Base-by-base conservation (phyloP, 371 early-diverging fungal species). In the Syncephalis plumigaleata region DNA sequence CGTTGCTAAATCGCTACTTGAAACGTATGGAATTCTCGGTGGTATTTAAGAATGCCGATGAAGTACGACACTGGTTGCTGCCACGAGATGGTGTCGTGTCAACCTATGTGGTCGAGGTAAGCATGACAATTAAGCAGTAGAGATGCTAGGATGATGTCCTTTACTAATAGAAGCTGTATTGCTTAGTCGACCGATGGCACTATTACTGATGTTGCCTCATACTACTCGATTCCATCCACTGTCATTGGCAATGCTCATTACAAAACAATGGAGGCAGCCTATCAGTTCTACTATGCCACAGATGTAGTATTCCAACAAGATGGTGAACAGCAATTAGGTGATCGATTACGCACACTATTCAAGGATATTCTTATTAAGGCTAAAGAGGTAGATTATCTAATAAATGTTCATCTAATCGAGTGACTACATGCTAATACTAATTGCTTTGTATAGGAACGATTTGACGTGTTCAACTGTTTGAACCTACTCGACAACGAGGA, bases 391-490 rank as follows among this genome's bases (percentile, higher is more conserved):
- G 0, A 3, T 50, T 22, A 37, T 50, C 48, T 39, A 21, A 20
- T 39, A n/a, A 36, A 38, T 47, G n/a, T 49, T 20, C 31, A 11
- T 7, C 31, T 31, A 31, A 4, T 31, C 4, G 31, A 7, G 31
- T 31, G 31, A 7, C 4, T 31, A 31, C 31, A 31, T 31, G 24
- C 11, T 44, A 31, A 20, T 40, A 25, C 8, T 3, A n/a, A 11
- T 17, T n/a, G 22, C 46, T 8, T n/a, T 39, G 9, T 46, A 31
- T 45, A 70, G 67, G 60, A 61, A 39, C 63, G 61, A 44, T 79
- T 82, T 58, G 97, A 97, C 64, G 96, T 95, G 17, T 75, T 91
- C 50, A 97, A 95, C 60, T 84, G 88, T 44, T 65, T 97, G 48
- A 77, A 85, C 50, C 62, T 89, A 55, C 77, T 87, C 80, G 85